Base-by-base conservation (phyloP, 2,329 filamentous ascomycete species). In the Monilinia laxa region DNA sequence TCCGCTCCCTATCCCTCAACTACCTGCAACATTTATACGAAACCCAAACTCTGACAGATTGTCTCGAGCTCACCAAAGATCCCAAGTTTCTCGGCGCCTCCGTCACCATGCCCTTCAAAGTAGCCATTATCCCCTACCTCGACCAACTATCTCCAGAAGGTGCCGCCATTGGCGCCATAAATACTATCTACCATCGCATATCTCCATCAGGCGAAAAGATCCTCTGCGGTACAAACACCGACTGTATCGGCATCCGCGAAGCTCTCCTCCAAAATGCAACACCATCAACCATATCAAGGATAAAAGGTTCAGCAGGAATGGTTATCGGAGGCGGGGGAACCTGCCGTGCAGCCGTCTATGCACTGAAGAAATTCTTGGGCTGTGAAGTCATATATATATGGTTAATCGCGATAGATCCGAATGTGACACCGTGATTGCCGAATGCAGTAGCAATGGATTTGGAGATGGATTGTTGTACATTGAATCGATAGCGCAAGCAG, bases 21-120 rank as follows among this genome's bases (percentile, higher is more conserved):
- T 86, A 84, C 82, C 80, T 77, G 65, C 83, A 86, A 71, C 73
- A 81, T 42, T 79, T 84, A 16, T 80, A 85, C 35, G 84, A 86
- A 69, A 85, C 83, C 3, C 77, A 77, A 40, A 80, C 84, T 70
- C 81, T 86, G 70, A 68, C 77, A 10, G 72, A 77, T 28, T 86
- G 85, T 71, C 74, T 86, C 28, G 70, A 79, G 7, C 78, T 89
- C 10, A 81, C 85, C 45, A 80, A 81, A 68, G 78, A 87, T 70
- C 83, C 84, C 20, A 80, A 83, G 70, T 90, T 87, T 76, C 89
- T 87, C 73, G 88, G 87, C 84, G 78, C 88, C 28, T 87, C 89
- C 4, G 87, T 94, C 49, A 94, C 91, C 25, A 95, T 94, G 91
- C 91, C 91, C 0, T 88, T 92, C 81, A 94, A 95, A 78, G 85